These are phyloP conservation scores for Calophaca sinica DNA, from an alignment of 306 rosid species.

Conservation along the genomic window DNA sequence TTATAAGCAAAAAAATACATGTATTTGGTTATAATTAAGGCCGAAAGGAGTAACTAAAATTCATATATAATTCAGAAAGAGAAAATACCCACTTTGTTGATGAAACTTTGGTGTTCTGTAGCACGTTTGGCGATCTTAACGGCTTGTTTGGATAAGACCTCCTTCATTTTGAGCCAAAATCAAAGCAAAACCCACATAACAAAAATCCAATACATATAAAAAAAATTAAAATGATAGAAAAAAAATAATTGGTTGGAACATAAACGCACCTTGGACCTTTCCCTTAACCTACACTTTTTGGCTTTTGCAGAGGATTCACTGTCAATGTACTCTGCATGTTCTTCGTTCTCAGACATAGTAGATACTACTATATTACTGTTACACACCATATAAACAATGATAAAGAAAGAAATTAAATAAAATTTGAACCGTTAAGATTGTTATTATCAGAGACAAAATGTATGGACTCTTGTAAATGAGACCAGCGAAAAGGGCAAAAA, in stretches of 20 bases:
- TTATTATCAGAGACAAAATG: too few relatives aligned
- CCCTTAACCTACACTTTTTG: conserved; percentile 61
- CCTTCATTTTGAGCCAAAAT: conserved; percentile 61
- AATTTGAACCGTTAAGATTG: too few relatives aligned
- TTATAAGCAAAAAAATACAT: too few relatives aligned
- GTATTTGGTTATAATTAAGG: too few relatives aligned
- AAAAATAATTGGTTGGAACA: not conserved
- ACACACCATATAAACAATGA: too few relatives aligned
- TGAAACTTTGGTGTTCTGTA: conserved; percentile 84
- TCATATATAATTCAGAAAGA: conserved; percentile 9
- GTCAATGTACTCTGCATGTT: conserved; percentile 51
- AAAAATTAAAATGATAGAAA: not conserved
- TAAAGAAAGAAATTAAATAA: too few relatives aligned
- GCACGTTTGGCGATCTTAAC: conserved; percentile 87
- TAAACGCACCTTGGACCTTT: conserved; percentile 71
- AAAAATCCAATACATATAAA: conserved; percentile 32
- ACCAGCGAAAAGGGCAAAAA: too few relatives aligned
- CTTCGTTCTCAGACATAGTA: conserved; percentile 63
- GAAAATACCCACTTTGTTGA: conserved; percentile 64
- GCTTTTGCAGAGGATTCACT: conserved; percentile 60
- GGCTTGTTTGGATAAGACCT: conserved; percentile 79
- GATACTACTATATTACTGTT: too few relatives aligned
- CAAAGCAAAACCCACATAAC: conserved; percentile 45
- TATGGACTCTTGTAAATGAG: too few relatives aligned
- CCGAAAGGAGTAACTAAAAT: conserved; percentile 77